Conservation (phyloP, 805 yeast species). For the Lipomyces sp. region DNA sequence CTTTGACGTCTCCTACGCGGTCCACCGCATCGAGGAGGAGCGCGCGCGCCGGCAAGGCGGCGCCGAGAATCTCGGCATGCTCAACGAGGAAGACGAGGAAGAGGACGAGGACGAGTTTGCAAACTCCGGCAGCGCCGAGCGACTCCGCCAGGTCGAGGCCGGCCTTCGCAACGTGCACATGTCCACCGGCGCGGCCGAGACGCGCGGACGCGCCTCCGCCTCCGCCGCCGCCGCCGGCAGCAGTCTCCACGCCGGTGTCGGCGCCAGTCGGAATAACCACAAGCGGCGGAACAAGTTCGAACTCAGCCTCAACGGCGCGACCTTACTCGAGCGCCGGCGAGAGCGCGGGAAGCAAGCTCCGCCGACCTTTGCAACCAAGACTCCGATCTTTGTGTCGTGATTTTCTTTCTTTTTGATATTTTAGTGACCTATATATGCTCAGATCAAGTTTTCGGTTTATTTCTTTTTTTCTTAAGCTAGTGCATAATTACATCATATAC, state of each 20-base stretch:
- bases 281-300: slow-evolving; percentile 43
- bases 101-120: slow-evolving; percentile 34
- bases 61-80: slow-evolving; percentile 36
- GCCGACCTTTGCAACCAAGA: too few species aligned
- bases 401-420: too few species aligned
- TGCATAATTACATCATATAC: too few species aligned
- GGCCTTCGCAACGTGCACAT: slow-evolving; percentile 27
- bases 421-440: too few species aligned
- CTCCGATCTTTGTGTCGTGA: too few species aligned
- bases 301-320: slow-evolving; percentile 61
- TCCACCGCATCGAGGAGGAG: slow-evolving; percentile 75
- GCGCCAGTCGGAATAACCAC: background rate
- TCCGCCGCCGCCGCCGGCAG: background rate
- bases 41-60: slow-evolving; percentile 37
- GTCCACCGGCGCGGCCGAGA: slow-evolving; percentile 1
- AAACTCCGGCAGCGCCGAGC: slow-evolving; percentile 5
- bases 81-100: slow-evolving; percentile 40
- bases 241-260: background rate
- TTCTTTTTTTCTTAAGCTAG: too few species aligned
- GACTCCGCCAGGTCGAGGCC: slow-evolving; percentile 26
- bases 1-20: slow-evolving; percentile 81
- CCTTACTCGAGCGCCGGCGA: slow-evolving; percentile 54
- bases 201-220: background rate
- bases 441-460: too few species aligned
- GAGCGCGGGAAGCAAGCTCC: slow-evolving; percentile 20